These are phyloP conservation scores for Ananas comosus DNA, from an alignment of 176 grass and related monocot species.

Conservation along the genomic window DNA sequence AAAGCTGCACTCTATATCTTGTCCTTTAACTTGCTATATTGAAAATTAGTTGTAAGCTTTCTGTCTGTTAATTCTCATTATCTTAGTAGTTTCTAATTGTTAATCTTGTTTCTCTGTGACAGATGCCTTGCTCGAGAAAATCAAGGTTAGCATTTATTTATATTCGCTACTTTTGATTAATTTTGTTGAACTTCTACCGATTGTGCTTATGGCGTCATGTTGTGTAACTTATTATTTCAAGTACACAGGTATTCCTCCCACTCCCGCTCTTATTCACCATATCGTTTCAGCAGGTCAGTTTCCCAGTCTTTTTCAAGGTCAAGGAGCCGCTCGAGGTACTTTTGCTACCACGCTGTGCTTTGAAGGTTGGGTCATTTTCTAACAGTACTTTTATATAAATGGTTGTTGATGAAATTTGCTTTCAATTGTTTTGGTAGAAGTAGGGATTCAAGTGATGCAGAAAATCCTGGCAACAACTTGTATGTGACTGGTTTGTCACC, in stretches of 20 bases:
- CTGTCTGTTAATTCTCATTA: no score
- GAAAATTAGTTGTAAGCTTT: no score
- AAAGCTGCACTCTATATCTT: no score
- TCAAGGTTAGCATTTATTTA: slow-evolving; percentile 30
- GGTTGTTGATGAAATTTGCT: neutral
- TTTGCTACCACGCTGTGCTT: neutral
- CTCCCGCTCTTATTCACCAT: slow-evolving; percentile 26
- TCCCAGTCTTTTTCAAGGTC: slow-evolving; percentile 38
- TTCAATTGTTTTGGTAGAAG: slow-evolving; percentile 28
- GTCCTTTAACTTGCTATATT: no score
- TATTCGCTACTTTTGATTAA: neutral
- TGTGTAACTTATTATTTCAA: neutral
- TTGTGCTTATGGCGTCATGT: neutral
- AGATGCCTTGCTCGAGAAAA: slow-evolving; percentile 68
- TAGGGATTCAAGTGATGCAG: slow-evolving; percentile 38
- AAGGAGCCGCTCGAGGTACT: slow-evolving; percentile 54
- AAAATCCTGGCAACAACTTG: slow-evolving; percentile 63
- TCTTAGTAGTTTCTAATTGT: neutral
- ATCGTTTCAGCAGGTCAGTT: slow-evolving; percentile 18
- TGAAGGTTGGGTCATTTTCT: neutral
- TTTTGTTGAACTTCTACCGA: neutral
- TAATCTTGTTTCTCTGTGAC: neutral
- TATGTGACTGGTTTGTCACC: slow-evolving; percentile 61
- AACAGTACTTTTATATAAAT: neutral
- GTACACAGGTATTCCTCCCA: slow-evolving; percentile 17